phyloP scores from a whole-genome alignment of 129 eudicot species.

The Oenanthe sinensis region DNA sequence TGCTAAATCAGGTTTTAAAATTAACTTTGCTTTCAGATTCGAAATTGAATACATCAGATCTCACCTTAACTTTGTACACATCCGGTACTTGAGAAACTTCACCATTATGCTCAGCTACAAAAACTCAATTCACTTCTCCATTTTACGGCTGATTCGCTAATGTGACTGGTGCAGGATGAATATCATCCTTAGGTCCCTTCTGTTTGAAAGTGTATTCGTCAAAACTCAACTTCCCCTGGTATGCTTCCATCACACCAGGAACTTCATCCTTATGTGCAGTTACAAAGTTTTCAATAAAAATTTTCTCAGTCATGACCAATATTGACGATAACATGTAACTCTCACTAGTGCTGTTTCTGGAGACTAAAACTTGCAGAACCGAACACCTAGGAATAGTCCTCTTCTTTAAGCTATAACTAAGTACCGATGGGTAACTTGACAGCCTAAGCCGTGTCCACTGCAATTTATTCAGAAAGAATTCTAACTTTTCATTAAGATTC shows the following conservation, averaged over 20 bases:
- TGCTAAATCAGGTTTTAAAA: not conserved
- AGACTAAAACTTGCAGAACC: not conserved
- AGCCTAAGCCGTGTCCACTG: not conserved
- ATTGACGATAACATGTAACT: too few species aligned
- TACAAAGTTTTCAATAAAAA: conserved; percentile 4
- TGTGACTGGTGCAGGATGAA: too few species aligned
- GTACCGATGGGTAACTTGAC: not conserved
- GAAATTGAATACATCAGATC: too few species aligned
- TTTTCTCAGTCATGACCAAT: too few species aligned
- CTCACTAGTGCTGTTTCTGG: not conserved
- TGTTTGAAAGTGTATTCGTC: not conserved
- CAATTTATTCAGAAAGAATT: not conserved
- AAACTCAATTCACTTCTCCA: too few species aligned
- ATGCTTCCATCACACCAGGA: not conserved
- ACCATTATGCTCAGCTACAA: too few species aligned
- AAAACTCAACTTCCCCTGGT: not conserved
- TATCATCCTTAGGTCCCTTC: too few species aligned
- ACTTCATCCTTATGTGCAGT: too few species aligned
- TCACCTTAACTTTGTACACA: not conserved
- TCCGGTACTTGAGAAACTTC: not conserved
- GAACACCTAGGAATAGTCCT: not conserved
- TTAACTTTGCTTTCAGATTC: too few species aligned
- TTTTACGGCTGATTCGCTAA: too few species aligned
- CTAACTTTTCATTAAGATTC: not conserved
- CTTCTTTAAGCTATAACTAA: not conserved